Base-by-base conservation (phyloP, 2,329 filamentous ascomycete genomes). In the Venturia carpophila region DNA sequence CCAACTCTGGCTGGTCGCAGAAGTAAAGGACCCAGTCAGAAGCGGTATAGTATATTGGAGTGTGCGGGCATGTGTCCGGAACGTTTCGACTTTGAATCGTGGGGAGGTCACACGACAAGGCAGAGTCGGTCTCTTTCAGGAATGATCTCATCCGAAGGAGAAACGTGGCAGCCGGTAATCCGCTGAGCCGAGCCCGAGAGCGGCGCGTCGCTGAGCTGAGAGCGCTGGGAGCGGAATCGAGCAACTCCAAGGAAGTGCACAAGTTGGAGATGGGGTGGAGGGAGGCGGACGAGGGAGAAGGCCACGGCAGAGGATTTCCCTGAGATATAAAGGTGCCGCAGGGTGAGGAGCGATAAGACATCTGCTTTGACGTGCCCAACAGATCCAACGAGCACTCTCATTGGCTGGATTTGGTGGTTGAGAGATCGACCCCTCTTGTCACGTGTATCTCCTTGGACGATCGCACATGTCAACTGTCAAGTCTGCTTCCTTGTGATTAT, bases 111-210 rank as follows among this genome's bases (percentile, higher is more conserved):
- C 30, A 37, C 30, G 52, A 37, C 52, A 37, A 58, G 52, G 30
- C 52, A 58, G 27, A 37, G 52, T 58, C 30, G 15, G 13, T 58
- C 10, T 58, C 10, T 37, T 1, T 7, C 30, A 13, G 9, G 52
- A 37, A 58, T 58, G 15, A 37, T 58, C 52, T 58, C 27, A 37
- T 58, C 27, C 52, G 27, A n/a, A n/a, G 30, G 27, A 9, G 52
- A 37, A 58, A 58, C 52, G 30, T 58, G 52, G 52, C 52, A 13
- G 52, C 52, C 37, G 30, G 15, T n/a, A 17, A 37, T 58, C 52
- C 52, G 30, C 37, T 24, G 30, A 19, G 30, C 52, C 52, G 52
- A 58, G 52, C 27, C 52, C 27, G 52, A 56, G 30, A 15, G 49
- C 27, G 49, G 49, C 27, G 49, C 34, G 30, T 17, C 15, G 52